phyloP scores from a whole-genome alignment of 202 grass and related monocot species.

The Setaria viridis region DNA sequence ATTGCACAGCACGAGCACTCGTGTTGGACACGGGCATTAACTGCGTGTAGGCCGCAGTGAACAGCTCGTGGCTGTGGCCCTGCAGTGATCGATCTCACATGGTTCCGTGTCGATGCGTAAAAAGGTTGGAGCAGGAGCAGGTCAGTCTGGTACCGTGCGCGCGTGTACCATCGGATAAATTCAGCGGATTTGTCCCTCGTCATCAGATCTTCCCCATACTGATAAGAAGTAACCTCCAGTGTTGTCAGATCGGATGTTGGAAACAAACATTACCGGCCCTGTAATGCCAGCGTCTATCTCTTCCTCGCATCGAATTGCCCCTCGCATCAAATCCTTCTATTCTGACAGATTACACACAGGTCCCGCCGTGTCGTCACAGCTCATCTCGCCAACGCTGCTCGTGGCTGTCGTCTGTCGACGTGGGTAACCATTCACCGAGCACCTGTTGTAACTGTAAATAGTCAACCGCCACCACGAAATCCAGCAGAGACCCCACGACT shows the following conservation, averaged over 20 bases:
- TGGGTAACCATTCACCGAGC: neutral
- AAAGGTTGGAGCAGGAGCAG: neutral
- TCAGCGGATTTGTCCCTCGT: neutral
- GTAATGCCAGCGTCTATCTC: neutral
- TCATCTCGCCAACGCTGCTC: neutral
- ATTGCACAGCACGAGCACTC: neutral
- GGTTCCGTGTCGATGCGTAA: neutral
- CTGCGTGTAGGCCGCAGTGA: slow-evolving; percentile 10
- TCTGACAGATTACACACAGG: neutral
- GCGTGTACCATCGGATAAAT: neutral
- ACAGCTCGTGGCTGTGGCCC: neutral
- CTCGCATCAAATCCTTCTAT: neutral
- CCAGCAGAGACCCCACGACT: neutral
- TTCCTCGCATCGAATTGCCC: neutral
- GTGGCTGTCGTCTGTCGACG: neutral
- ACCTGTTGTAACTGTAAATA: neutral
- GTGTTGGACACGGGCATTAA: slow-evolving; percentile 5
- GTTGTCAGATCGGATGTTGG: neutral
- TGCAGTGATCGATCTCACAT: neutral
- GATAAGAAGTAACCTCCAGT: neutral
- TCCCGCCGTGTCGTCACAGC: neutral
- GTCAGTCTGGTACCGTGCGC: neutral
- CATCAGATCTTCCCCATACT: neutral
- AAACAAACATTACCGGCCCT: neutral
- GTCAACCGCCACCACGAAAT: neutral